Evolutionary conservation across 1,139 yeast genomes (phyloP).

Genomic region (Blastobotrys apis): DNA sequence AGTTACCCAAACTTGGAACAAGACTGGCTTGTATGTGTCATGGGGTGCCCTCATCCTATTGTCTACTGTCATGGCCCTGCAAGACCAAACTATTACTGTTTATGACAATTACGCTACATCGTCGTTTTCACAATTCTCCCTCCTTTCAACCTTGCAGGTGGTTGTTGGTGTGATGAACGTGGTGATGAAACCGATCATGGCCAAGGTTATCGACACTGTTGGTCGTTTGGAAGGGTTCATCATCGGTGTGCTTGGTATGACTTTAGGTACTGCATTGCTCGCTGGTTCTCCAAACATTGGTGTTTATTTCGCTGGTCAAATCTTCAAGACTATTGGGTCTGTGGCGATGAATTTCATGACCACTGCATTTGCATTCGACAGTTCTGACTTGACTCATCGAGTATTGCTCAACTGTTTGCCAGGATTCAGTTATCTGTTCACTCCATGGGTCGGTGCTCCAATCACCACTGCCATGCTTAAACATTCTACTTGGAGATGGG

Average conservation of each 20-base stretch:
- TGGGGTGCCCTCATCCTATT: conserved; percentile 35
- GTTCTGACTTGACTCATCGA: conserved; percentile 37
- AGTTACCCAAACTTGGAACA: conserved; percentile 22
- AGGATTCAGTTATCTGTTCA: conserved; percentile 19
- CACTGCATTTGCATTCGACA: conserved; percentile 41
- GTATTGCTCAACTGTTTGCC: conserved; percentile 38
- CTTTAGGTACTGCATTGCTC: conserved; percentile 11
- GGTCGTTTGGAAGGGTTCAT: conserved; percentile 42
- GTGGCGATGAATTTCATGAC: conserved; percentile 39
- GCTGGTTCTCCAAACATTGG: conserved; percentile 29
- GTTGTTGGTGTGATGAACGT: conserved; percentile 40
- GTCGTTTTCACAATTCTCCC: conserved; percentile 37
- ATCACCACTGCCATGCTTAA: conserved; percentile 19
- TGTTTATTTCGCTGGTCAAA: conserved; percentile 35
- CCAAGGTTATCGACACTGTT: conserved; percentile 38
- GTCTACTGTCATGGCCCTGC: conserved; percentile 40
- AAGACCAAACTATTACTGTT: conserved; percentile 37
- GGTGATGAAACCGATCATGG: conserved; percentile 39
- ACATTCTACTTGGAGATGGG: conserved; percentile 52
- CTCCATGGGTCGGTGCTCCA: conserved; percentile 19
- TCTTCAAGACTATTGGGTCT: conserved; percentile 37
- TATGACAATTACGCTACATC: conserved; percentile 42
- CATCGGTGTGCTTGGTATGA: conserved; percentile 30
- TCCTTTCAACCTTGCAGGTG: conserved; percentile 40
- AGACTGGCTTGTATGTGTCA: conserved; percentile 21